Base-by-base conservation (phyloP, 75 land plant species). In the Picea sitchensis region DNA sequence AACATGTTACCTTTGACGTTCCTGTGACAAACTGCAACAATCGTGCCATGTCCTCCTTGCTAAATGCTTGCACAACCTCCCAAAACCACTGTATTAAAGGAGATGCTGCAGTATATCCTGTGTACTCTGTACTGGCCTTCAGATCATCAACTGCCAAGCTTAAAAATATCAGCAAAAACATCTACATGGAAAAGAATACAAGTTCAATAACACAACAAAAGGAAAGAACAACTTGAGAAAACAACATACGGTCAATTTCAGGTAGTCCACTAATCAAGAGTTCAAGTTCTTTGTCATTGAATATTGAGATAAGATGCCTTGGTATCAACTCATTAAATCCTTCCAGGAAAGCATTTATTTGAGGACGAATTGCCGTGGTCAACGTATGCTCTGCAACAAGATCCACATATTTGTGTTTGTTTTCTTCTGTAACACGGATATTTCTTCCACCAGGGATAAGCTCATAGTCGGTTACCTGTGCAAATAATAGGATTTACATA, bases 231-330 rank as follows among this genome's bases (percentile, higher is more conserved):
- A 13, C 8, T 21, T 18, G 4, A 7, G 34, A 32, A 58, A 17
- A 80, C 26, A 59, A 86, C 94, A 88, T 62, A 92, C 94, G 64
- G 76, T 92, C 94, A 65, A 92, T 91, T 76, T 92, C 94, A 41
- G 94, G 93, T 54, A 92, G 93, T 36, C 94, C 94, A 84, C 94
- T 92, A 57, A 91, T 91, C 47, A 92, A 78, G 57, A 92, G 91
- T 84, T 92, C 94, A 23, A 92, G 87, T 76, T 91, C 94, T 74
- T 92, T 91, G 64, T 92, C 94, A 85, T 92, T 92, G 75, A 92
- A 92, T 38, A 92, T 88, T 56, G 91, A 88, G 21, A 92, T 87
- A 21, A 92, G 83, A 64, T 92, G 91, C 68, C 87, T 77, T 18
- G 93, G 82, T 56, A 92, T 84, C 61, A 92, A 81, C 72, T 92